These are phyloP conservation scores for Rhodotorula toruloides DNA, from an alignment of 768 basidiomycete species.

Conservation along the genomic window DNA sequence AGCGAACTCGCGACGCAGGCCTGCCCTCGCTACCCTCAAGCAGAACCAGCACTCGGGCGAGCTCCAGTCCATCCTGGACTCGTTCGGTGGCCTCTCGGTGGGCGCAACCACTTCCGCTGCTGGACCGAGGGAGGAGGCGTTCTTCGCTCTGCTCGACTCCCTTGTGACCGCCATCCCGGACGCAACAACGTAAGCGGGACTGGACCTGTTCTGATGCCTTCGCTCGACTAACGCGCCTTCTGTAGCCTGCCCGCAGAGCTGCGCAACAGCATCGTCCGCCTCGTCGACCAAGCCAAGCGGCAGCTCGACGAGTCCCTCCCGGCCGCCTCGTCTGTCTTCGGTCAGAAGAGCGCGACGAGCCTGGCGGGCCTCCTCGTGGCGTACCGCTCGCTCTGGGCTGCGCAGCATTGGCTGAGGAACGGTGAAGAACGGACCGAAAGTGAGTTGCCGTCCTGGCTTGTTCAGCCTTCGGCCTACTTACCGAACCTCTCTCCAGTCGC, in stretches of 20 bases:
- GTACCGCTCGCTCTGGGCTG: neutral
- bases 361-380: conserved; percentile 10
- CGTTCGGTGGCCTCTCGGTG: neutral
- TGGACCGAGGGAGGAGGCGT: conserved; percentile 25
- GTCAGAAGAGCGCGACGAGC: neutral
- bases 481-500: neutral
- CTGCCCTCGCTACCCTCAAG: conserved; percentile 14
- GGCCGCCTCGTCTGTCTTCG: neutral
- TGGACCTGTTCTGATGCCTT: rapidly evolving
- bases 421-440: no score
- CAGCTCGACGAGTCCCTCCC: conserved; percentile 8
- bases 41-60: neutral
- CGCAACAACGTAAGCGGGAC: neutral
- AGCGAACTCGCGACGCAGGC: neutral
- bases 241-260: conserved; percentile 6
- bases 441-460: no score
- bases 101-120: no score
- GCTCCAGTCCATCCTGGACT: conserved; percentile 1
- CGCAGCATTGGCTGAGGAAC: conserved; percentile 22
- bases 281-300: conserved; percentile 5
- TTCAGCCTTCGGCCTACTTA: neutral
- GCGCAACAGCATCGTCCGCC: neutral
- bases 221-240: neutral
- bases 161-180: conserved; percentile 1
- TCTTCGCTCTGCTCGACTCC: conserved; percentile 12